phyloP scores from a whole-genome alignment of 2,329 filamentous ascomycete genomes.

The Penicillium hordei region DNA sequence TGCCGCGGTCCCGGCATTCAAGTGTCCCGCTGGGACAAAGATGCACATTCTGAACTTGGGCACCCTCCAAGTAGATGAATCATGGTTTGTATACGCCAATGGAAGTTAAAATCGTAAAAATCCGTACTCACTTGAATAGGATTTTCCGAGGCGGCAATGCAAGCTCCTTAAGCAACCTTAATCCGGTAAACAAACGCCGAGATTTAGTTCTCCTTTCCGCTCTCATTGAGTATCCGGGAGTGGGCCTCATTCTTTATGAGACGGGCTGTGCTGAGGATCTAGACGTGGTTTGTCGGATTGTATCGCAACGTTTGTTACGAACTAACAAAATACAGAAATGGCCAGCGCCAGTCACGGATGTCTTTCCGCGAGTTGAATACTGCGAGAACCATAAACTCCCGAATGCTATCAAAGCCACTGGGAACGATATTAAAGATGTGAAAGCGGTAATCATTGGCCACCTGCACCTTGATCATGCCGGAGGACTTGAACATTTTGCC shows the following conservation, averaged over 20 bases:
- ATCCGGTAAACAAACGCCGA: constrained; percentile 45
- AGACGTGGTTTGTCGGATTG: constrained; percentile 30
- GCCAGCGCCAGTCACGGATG: constrained; percentile 38
- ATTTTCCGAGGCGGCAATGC: constrained; percentile 44
- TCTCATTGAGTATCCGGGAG: constrained; percentile 47
- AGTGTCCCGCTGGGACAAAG: constrained; percentile 42
- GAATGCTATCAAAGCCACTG: constrained; percentile 37
- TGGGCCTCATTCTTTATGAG: constrained; percentile 49
- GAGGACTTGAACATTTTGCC: constrained; percentile 49
- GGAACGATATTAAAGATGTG: constrained; percentile 49
- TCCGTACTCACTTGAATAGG: constrained; percentile 17
- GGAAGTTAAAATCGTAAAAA: not conserved
- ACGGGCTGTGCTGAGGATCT: constrained; percentile 49
- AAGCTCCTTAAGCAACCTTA: constrained; percentile 36
- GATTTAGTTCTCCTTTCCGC: constrained; percentile 44
- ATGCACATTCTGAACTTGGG: constrained; percentile 50
- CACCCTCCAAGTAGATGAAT: constrained; percentile 49
- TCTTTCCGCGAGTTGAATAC: constrained; percentile 42
- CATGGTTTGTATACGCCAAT: constrained; percentile 33
- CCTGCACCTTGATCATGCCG: constrained; percentile 51
- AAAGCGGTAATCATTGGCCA: constrained; percentile 51
- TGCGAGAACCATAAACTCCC: constrained; percentile 35
- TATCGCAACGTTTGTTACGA: not conserved
- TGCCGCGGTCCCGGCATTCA: constrained; percentile 17
- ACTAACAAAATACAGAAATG: constrained; percentile 28